These are phyloP conservation scores for Gossypium trilobum DNA, from an alignment of 441 rosid genomes.

Conservation along the genomic window DNA sequence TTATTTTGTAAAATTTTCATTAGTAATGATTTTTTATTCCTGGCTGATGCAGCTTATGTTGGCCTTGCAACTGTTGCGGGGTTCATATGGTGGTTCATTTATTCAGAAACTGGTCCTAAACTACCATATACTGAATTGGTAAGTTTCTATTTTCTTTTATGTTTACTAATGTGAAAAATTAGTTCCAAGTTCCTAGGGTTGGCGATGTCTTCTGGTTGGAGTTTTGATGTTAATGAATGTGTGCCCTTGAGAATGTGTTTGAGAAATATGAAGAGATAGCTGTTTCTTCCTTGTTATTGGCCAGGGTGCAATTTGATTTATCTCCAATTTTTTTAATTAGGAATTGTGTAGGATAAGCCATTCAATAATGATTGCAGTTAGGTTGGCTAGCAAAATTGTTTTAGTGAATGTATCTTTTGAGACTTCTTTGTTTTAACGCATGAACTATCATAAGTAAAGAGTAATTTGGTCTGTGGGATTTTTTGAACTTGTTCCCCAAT, in stretches of 20 bases:
- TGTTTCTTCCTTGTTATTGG: not conserved
- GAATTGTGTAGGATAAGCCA: not conserved
- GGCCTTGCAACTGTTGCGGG: constrained; percentile 98
- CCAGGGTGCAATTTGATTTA: not conserved
- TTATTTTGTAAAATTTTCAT: not conserved
- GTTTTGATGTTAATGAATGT: constrained; percentile 1
- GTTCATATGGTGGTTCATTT: constrained; percentile 93
- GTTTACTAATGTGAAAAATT: not conserved
- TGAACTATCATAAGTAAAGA: not conserved
- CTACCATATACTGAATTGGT: constrained; percentile 86
- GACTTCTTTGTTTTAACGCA: not conserved
- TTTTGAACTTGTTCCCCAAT: not conserved
- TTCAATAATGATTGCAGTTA: not conserved
- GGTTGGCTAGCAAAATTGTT: not conserved
- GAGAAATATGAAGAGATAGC: constrained; percentile 5
- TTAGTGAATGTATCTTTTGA: not conserved
- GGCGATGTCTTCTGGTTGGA: not conserved
- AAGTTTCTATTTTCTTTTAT: constrained; percentile 21
- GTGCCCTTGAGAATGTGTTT: not conserved
- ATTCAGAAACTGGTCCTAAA: constrained; percentile 78
- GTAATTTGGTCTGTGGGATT: not conserved
- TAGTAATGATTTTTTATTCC: not conserved
- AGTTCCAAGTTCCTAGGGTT: constrained; percentile 1
- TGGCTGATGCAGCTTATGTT: constrained; percentile 71
- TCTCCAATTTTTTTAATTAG: not conserved